A percentile compares a stretch with the other conserved stretches of the same genome.
These are phyloP conservation scores for Chlamydomonas sp. DNA, from an alignment of 139 green algal species.

Conservation along the genomic window DNA sequence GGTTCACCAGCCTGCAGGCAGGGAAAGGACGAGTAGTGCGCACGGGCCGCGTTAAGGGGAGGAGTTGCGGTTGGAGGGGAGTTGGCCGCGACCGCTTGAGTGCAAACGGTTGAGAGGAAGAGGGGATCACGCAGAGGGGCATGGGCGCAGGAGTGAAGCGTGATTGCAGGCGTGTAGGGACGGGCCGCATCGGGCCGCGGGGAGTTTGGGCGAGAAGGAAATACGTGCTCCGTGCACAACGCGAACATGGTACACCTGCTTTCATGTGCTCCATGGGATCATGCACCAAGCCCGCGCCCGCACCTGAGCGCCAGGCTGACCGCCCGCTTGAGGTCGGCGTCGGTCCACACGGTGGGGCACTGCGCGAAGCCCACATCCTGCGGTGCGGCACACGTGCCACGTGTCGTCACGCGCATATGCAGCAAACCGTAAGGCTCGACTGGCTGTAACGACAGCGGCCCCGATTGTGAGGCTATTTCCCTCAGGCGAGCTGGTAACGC, in stretches of 20 bases:
- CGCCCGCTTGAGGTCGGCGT: constrained; percentile 22
- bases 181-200: too few species aligned
- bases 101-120: too few species aligned
- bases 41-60: background rate
- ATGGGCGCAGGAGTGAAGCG: too few species aligned
- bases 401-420: background rate
- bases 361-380: constrained; percentile 33
- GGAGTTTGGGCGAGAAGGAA: too few species aligned
- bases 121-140: too few species aligned
- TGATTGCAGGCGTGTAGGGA: too few species aligned
- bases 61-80: too few species aligned
- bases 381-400: background rate
- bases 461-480: too few species aligned
- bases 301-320: constrained; percentile 32
- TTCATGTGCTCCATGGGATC: background rate
- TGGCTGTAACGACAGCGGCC: too few species aligned
- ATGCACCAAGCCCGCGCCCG: background rate
- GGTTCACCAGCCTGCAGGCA: background rate
- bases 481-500: too few species aligned
- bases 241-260: background rate
- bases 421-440: background rate
- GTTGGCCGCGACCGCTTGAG: too few species aligned
- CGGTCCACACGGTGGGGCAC: constrained; percentile 34
- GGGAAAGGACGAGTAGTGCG: background rate
- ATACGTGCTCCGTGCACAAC: too few species aligned